A percentile compares a stretch with the other conserved stretches of the same genome.
phyloP scores from a whole-genome alignment of 805 yeast genomes.

The Kodamaea neixiangensis region DNA sequence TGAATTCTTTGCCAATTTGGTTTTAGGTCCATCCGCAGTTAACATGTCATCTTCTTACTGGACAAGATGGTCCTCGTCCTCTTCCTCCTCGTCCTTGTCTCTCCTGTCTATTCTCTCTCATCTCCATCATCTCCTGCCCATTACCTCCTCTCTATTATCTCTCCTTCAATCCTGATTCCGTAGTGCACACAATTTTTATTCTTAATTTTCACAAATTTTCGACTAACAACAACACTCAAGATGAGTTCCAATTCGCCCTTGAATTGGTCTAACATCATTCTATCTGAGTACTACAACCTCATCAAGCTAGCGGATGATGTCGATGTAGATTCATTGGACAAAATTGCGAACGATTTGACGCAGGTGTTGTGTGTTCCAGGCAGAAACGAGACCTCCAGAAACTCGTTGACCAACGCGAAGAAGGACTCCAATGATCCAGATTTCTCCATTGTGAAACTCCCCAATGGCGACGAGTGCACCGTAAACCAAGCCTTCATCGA shows the following conservation, averaged over 20 bases:
- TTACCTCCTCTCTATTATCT: neutral
- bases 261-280: conserved; percentile 25
- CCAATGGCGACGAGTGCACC: conserved; percentile 58
- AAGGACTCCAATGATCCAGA: conserved; percentile 19
- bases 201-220: neutral
- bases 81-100: too few species aligned
- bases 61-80: too few species aligned
- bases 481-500: conserved; percentile 68
- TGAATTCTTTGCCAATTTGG: too few species aligned
- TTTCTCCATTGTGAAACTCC: conserved; percentile 42
- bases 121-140: too few species aligned
- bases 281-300: conserved; percentile 37
- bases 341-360: conserved; percentile 48
- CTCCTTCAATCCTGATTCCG: neutral
- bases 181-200: neutral
- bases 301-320: conserved; percentile 28
- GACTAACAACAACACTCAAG: conserved; percentile 13
- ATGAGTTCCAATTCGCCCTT: conserved; percentile 30
- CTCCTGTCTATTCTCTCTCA: too few species aligned
- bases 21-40: too few species aligned
- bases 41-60: too few species aligned
- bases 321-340: conserved; percentile 26
- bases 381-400: conserved; percentile 50
- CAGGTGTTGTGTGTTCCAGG: conserved; percentile 42
- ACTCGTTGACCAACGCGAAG: conserved; percentile 35